A percentile compares a stretch with the other conserved stretches of the same genome.
Conservation (phyloP, 2,329 filamentous ascomycete genomes). For the Colletotrichum euphorbiae region DNA sequence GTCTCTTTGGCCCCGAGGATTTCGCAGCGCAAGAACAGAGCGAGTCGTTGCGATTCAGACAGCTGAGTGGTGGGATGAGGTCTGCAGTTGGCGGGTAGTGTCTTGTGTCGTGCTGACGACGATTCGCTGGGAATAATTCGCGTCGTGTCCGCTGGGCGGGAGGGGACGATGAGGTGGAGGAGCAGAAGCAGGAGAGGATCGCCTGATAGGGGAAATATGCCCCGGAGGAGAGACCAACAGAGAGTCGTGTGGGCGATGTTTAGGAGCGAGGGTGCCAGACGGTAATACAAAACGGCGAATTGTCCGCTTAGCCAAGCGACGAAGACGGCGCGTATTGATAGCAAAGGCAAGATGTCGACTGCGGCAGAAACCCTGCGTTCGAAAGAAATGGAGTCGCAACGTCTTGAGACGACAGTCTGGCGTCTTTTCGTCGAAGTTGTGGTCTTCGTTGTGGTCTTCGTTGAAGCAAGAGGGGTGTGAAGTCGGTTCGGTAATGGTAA, state of each 20-base stretch:
- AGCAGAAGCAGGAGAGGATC: conserved; percentile 10
- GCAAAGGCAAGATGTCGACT: too few relatives aligned
- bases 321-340: neutral
- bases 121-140: conserved; percentile 28
- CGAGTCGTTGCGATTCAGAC: conserved; percentile 15
- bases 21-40: conserved; percentile 7
- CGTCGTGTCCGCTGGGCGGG: conserved; percentile 27
- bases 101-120: conserved; percentile 15
- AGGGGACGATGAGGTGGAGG: neutral
- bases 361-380: neutral
- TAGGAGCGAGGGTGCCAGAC: neutral
- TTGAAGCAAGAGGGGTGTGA: neutral
- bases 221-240: conserved; percentile 13
- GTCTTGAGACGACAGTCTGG: neutral
- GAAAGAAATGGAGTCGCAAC: neutral
- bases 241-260: conserved; percentile 23
- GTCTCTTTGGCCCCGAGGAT: conserved; percentile 2
- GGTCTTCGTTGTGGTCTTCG: neutral
- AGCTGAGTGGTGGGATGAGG: conserved; percentile 30
- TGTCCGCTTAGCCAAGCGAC: neutral
- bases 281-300: conserved; percentile 2
- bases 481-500: too few relatives aligned
- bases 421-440: neutral
- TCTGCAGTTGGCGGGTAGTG: conserved; percentile 20
- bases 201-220: conserved; percentile 32